Conservation (phyloP, 169 alveolate genomes). For the Plasmodium cynomolgi region DNA sequence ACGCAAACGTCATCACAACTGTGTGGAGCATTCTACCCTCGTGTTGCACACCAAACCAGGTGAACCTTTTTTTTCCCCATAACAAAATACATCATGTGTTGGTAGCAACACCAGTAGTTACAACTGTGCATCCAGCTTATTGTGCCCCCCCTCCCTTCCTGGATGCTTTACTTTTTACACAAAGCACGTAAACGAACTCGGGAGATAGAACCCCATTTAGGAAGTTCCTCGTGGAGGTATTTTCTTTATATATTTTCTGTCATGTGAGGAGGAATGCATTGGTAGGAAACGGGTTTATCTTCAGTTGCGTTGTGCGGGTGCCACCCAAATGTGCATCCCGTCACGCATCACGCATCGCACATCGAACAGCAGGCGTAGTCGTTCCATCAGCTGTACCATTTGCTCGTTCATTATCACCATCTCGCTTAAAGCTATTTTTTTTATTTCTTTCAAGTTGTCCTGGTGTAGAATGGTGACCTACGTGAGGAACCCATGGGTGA, state of each 20-base stretch:
- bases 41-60: neutral
- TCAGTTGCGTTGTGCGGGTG: neutral
- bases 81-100: too few species aligned
- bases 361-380: neutral
- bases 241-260: conserved; percentile 59
- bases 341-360: too few species aligned
- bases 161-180: neutral
- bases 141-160: neutral
- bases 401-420: conserved; percentile 6
- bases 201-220: neutral
- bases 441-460: conserved; percentile 29
- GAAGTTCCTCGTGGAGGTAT: conserved; percentile 1
- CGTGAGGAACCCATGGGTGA: neutral
- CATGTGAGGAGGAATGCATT: neutral
- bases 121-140: neutral
- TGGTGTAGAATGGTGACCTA: conserved; percentile 10
- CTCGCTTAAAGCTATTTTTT: conserved; percentile 7
- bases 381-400: neutral
- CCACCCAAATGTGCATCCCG: neutral
- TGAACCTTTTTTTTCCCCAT: neutral
- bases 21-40: neutral
- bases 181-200: neutral
- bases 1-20: neutral
- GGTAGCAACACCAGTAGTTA: neutral
- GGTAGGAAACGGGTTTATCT: neutral